Base-by-base conservation (phyloP, 805 yeast genomes). In the Yarrowia porcina region DNA sequence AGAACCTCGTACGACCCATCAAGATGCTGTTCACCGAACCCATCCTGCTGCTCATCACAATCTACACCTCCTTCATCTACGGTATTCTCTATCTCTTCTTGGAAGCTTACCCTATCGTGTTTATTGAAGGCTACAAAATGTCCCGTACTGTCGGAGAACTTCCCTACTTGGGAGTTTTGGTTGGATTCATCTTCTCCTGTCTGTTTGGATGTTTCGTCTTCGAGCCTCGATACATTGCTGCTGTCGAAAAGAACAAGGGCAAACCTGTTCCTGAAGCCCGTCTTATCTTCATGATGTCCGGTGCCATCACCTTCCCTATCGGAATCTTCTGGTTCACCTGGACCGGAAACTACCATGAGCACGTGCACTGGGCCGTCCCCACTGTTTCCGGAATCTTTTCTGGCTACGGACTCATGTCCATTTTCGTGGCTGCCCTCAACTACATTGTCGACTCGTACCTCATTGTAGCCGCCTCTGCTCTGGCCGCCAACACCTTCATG, bases 311-410 rank as follows among this genome's bases (percentile, higher is more conserved):
- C 13, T 90, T 91, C 78, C 87, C 96, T 32, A 78, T 83, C 61
- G 97, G 97, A 61, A 77, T 91, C 67, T 80, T 91, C 71, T 89
- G 96, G 96, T 80, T 91, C 74, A 83, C 89, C 64, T 91, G 97
- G 97, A 79, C 91, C 15, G 97, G 97, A 72, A 82, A 84, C 67
- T 91, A 86, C 74, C 86, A 83, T 54, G 73, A 85, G 41, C 74
- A 74, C 49, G 83, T 89, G 45, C 96, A 87, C 72, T 91, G 94
- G 93, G 85, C 84, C 69, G 89, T 83, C 21, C 94, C 96, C 39
- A 82, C 88, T 5, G 74, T 84, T 27, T 84, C 89, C 33, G 88
- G 90, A 66, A 65, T 82, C 4, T 80, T 86, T 70, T 81, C 83
- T 38, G 92, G 92, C 15, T 83, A 80, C 66, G 96, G 94, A 33